A percentile compares a stretch with the other conserved stretches of the same genome.
phyloP scores from a whole-genome alignment of 306 rosid species.

The Boehmeria nivea region DNA sequence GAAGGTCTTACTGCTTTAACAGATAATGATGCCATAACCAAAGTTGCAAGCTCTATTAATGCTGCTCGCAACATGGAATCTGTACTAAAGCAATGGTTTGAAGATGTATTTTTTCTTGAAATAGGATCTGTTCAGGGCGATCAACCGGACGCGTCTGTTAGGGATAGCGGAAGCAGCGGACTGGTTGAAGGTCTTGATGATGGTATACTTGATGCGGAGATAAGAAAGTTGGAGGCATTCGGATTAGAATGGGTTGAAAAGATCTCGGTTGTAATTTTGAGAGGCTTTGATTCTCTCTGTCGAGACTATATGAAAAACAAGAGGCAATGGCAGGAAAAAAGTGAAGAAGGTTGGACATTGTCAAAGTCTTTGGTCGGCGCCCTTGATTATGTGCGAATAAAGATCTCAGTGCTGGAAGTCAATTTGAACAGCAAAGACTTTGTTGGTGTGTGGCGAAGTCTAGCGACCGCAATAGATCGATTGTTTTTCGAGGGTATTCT shows the following conservation, averaged over 20 bases:
- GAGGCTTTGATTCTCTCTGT: slow-evolving; percentile 75
- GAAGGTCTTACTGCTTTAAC: slow-evolving; percentile 90
- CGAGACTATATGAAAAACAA: slow-evolving; percentile 73
- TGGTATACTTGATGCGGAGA: slow-evolving; percentile 60
- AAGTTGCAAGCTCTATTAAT: slow-evolving; percentile 76
- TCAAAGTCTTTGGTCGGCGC: slow-evolving; percentile 66
- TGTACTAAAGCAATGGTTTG: slow-evolving; percentile 79
- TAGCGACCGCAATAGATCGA: slow-evolving; percentile 73
- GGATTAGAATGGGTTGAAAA: slow-evolving; percentile 73
- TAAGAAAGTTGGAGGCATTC: slow-evolving; percentile 58
- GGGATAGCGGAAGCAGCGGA: slow-evolving; percentile 21
- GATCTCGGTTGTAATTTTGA: slow-evolving; percentile 61
- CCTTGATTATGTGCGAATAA: slow-evolving; percentile 69
- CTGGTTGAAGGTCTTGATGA: slow-evolving; percentile 37
- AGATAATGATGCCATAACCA: slow-evolving; percentile 67
- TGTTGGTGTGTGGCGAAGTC: slow-evolving; percentile 77
- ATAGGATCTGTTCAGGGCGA: slow-evolving; percentile 40
- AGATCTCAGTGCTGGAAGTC: slow-evolving; percentile 50
- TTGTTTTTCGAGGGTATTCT: slow-evolving; percentile 50
- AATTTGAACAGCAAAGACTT: slow-evolving; percentile 64
- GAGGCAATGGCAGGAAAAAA: slow-evolving; percentile 82
- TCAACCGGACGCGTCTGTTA: slow-evolving; percentile 22
- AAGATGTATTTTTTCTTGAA: slow-evolving; percentile 78
- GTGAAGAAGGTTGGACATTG: slow-evolving; percentile 73
- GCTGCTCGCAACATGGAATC: slow-evolving; percentile 71